Evolutionary conservation across 345 rosid species (phyloP).

Genomic region (Kandelia obovata): DNA sequence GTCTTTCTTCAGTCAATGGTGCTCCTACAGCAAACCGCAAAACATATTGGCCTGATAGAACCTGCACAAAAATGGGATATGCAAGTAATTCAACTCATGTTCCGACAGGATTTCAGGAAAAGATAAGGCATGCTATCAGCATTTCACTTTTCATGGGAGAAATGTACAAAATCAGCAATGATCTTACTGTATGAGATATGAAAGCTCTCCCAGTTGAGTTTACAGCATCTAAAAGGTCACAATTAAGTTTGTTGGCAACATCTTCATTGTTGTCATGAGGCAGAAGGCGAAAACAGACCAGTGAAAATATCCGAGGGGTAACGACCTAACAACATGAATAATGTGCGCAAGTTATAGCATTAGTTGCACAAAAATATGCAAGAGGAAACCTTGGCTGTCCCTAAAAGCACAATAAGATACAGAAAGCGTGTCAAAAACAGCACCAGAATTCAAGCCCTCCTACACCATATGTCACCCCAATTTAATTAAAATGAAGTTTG

Average conservation of each 20-base stretch:
- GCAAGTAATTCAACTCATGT: background rate
- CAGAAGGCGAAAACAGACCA: constrained; percentile 70
- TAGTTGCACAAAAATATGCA: too few species aligned
- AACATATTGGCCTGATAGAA: constrained; percentile 54
- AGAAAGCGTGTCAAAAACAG: too few species aligned
- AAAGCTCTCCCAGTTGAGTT: constrained; percentile 74
- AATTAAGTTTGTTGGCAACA: constrained; percentile 51
- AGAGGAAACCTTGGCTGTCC: too few species aligned
- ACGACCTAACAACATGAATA: constrained; percentile 48
- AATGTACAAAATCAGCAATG: background rate
- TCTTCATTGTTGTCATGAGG: constrained; percentile 35
- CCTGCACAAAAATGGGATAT: constrained; percentile 33
- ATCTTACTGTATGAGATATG: constrained; percentile 77
- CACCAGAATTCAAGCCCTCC: too few species aligned
- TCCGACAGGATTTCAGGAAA: constrained; percentile 3
- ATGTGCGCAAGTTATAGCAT: background rate
- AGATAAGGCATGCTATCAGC: background rate
- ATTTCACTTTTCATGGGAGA: background rate
- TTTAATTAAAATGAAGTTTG: too few species aligned
- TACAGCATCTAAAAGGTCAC: constrained; percentile 59
- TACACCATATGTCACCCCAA: too few species aligned
- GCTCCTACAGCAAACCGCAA: constrained; percentile 83
- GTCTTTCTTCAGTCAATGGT: constrained; percentile 83
- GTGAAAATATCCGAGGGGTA: constrained; percentile 64
- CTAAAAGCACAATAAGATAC: too few species aligned